Percentiles rank a stretch among this genome's conserved stretches.
phyloP scores from a whole-genome alignment of 2,329 filamentous ascomycete genomes.

The Emericellopsis cladophorae region DNA sequence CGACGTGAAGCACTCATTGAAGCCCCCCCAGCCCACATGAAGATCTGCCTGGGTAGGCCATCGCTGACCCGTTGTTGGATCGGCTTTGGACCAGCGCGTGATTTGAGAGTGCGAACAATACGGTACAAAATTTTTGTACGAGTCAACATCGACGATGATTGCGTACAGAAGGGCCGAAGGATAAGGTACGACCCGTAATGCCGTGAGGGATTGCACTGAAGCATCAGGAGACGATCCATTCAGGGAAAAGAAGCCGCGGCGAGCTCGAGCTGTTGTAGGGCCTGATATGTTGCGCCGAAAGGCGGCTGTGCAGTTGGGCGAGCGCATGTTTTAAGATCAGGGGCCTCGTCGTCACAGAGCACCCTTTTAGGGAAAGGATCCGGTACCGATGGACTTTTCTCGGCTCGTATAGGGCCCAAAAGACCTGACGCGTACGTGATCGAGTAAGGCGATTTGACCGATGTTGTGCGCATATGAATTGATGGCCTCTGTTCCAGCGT shows the following conservation, averaged over 20 bases:
- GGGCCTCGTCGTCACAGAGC: background rate
- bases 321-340: constrained; percentile 7
- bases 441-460: too few relatives aligned
- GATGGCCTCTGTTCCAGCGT: too few relatives aligned
- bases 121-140: constrained; percentile 79
- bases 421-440: too few relatives aligned
- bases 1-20: constrained; percentile 75
- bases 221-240: constrained; percentile 9
- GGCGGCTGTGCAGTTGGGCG: constrained; percentile 6
- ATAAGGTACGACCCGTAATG: constrained; percentile 68
- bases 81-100: constrained; percentile 54
- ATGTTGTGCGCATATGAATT: too few relatives aligned
- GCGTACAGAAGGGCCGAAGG: constrained; percentile 58
- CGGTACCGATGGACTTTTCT: too few relatives aligned
- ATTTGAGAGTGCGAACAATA: constrained; percentile 73
- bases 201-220: constrained; percentile 51
- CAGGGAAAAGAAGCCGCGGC: constrained; percentile 28
- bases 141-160: constrained; percentile 78
- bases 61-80: constrained; percentile 24
- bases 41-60: constrained; percentile 65
- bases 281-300: background rate
- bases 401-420: too few relatives aligned
- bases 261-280: constrained; percentile 1
- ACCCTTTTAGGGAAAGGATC: too few relatives aligned
- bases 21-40: constrained; percentile 71